phyloP scores from a whole-genome alignment of 2,329 filamentous ascomycete species.

The Endoconidiophora polonica region DNA sequence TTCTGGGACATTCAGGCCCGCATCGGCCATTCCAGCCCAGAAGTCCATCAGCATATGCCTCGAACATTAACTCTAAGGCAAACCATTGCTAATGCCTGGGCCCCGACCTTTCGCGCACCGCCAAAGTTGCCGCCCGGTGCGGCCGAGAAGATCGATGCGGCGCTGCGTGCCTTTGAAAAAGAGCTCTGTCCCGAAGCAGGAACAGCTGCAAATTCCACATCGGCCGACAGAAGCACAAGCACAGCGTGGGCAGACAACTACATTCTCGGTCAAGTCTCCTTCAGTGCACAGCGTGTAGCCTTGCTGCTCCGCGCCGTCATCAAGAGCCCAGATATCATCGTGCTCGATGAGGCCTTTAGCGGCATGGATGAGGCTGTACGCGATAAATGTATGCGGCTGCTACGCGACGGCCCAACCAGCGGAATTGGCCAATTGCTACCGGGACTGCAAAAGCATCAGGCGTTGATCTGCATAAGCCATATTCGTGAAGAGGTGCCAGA shows the following conservation, averaged over 20 bases:
- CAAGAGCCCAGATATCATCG: constrained; percentile 64
- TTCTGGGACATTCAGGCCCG: constrained; percentile 84
- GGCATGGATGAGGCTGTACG: constrained; percentile 67
- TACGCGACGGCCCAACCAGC: constrained; percentile 31
- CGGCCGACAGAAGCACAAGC: constrained; percentile 12
- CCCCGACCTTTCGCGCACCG: constrained; percentile 64
- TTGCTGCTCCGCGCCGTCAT: constrained; percentile 71
- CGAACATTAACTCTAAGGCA: constrained; percentile 55
- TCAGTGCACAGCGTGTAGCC: constrained; percentile 68
- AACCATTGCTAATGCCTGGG: constrained; percentile 73
- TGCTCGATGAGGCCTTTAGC: constrained; percentile 77
- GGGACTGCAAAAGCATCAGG: constrained; percentile 55
- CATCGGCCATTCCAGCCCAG: constrained; percentile 85
- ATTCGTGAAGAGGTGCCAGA: constrained; percentile 78
- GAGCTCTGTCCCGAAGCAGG: constrained; percentile 48
- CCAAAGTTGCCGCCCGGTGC: constrained; percentile 46
- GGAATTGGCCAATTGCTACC: constrained; percentile 24
- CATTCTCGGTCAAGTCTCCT: constrained; percentile 58
- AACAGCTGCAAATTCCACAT: constrained; percentile 7
- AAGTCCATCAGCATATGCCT: constrained; percentile 88
- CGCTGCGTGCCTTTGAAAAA: constrained; percentile 57
- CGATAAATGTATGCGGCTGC: constrained; percentile 75
- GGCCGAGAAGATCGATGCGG: constrained; percentile 45
- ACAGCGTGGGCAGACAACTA: constrained; percentile 47
- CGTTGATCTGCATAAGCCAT: constrained; percentile 84